Conservation (phyloP, 345 rosid genomes). For the Hibiscus syriacus region DNA sequence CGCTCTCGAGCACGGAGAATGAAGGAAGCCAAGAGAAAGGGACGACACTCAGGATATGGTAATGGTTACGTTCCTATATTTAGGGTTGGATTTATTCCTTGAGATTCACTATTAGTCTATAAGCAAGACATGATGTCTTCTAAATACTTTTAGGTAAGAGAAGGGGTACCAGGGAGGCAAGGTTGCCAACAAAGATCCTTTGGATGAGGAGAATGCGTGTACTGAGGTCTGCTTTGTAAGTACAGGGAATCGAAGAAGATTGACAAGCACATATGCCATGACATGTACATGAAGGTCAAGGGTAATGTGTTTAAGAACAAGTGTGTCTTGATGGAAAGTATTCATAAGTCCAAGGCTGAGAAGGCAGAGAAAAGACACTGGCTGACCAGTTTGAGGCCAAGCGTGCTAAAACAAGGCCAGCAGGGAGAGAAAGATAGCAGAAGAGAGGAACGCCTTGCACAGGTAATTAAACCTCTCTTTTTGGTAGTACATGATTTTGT, state of each 20-base stretch:
- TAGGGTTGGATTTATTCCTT: background rate
- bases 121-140: background rate
- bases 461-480: slow-evolving; percentile 23
- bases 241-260: slow-evolving; percentile 65
- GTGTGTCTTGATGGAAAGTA: slow-evolving; percentile 73
- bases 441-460: slow-evolving; percentile 64
- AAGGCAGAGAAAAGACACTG: slow-evolving; percentile 71
- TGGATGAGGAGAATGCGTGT: slow-evolving; percentile 80
- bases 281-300: slow-evolving; percentile 81
- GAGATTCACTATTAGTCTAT: background rate
- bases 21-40: slow-evolving; percentile 75
- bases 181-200: slow-evolving; percentile 65
- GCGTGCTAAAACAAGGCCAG: slow-evolving; percentile 70
- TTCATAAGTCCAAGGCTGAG: slow-evolving; percentile 70
- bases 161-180: slow-evolving; percentile 74
- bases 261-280: slow-evolving; percentile 79
- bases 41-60: slow-evolving; percentile 80
- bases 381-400: slow-evolving; percentile 70
- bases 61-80: background rate
- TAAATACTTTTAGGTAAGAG: slow-evolving; percentile 45
- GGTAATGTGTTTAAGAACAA: slow-evolving; percentile 77
- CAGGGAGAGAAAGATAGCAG: slow-evolving; percentile 70
- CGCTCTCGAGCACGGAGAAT: slow-evolving; percentile 66
- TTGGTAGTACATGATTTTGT: background rate
- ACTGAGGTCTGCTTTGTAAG: slow-evolving; percentile 51